Evolutionary conservation across 2,329 filamentous ascomycete species (phyloP), one percentile per base, ranked within the genome.

Genomic region (Fusarium compactum): DNA sequence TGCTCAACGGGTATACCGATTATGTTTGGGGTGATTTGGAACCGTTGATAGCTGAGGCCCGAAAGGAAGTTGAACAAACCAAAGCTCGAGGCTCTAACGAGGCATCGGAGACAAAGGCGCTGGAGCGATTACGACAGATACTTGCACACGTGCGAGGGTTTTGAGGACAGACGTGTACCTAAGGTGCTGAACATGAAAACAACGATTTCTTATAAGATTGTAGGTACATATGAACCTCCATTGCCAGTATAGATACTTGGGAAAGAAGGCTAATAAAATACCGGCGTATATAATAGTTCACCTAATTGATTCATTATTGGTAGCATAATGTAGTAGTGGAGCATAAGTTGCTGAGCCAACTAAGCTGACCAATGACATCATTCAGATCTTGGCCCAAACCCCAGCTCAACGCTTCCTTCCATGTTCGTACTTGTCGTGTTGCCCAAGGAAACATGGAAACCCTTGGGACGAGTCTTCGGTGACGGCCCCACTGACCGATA

Each of bases 1-100:
- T 90, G 10, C 80, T 90, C 25, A 84, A 81, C 3, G 79, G 82
- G 34, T 91, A 91, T 70, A 85, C 84, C 0, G 89, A 92, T 74
- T 87, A 91, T 58, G 90, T 92, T 25, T 92, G 90, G 91, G 91
- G 90, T 22, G 88, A 87, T 60, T 77, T 92, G 22, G 79, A 83
- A 30, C 83, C 85, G 6, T 79, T 91, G 34, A 85, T 89, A 12
- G 80, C 83, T 52, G 84, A 87, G 65, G 90, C 90, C 6, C 82
- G 81, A 60, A 78, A 79, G 47, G 90, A 92, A 75, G 77, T 92
- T 22, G 80, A 85, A 50, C 76, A 81, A 27, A 76, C 84, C 25
- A 53, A 62, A 30, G 53, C 59, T 11, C 50, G 32, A 16, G 76
- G 80, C 55, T 29, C 55, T 50, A 34, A 48, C 55, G 57, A 55